Evolutionary conservation across 345 rosid species (phyloP).

Genomic region (Nasturtium officinale): DNA sequence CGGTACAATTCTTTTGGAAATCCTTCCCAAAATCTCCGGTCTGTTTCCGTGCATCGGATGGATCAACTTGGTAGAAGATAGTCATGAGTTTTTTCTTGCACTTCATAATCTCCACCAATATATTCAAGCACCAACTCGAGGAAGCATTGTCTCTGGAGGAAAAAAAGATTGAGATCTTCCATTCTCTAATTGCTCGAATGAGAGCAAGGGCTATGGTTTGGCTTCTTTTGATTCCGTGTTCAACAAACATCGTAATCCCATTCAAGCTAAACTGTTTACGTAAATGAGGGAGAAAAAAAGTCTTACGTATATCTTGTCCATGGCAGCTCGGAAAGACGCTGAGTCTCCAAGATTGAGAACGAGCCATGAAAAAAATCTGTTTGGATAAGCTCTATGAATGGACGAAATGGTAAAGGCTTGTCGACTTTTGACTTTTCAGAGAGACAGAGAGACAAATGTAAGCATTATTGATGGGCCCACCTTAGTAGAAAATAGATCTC

Average conservation of each 20-base stretch:
- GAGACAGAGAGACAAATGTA: neutral
- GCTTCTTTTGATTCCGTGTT: neutral
- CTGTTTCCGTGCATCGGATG: neutral
- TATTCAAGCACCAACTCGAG: slow-evolving; percentile 8
- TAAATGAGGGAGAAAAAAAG: neutral
- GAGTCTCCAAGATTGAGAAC: slow-evolving; percentile 4
- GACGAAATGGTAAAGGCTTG: neutral
- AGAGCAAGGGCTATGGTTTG: neutral
- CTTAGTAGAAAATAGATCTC: neutral
- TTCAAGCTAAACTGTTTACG: neutral
- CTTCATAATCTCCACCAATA: neutral
- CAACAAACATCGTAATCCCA: neutral
- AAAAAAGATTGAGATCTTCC: neutral
- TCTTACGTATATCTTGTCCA: neutral
- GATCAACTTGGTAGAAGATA: neutral
- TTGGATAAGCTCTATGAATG: neutral
- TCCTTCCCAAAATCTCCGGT: neutral
- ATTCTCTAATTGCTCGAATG: neutral
- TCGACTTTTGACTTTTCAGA: neutral
- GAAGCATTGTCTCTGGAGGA: neutral
- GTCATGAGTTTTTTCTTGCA: neutral
- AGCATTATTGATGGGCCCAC: neutral
- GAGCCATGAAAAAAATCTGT: neutral
- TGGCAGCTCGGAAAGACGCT: neutral
- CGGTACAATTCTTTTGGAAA: neutral